phyloP scores from a whole-genome alignment of 2,329 filamentous ascomycete genomes.

The Cytospora schulzeri region DNA sequence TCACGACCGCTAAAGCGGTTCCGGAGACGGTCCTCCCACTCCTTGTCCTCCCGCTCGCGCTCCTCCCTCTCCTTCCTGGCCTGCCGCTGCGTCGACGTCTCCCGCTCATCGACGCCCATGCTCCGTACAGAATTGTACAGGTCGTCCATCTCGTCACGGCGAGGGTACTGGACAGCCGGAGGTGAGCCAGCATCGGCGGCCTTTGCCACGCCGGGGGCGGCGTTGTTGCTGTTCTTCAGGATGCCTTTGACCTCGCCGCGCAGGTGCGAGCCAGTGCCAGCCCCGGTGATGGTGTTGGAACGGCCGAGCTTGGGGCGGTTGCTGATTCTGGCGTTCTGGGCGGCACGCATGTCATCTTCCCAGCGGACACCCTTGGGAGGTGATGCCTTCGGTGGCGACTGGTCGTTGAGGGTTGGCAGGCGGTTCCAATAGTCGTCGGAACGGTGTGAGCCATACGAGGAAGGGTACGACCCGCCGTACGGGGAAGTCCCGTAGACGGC shows the following conservation, averaged over 20 bases:
- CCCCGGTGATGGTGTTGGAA: constrained; percentile 22
- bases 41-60: constrained; percentile 14
- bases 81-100: constrained; percentile 19
- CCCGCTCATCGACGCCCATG: constrained; percentile 22
- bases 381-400: constrained; percentile 13
- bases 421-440: constrained; percentile 14
- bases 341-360: constrained; percentile 25
- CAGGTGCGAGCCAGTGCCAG: constrained; percentile 19
- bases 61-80: constrained; percentile 16
- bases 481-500: constrained; percentile 26
- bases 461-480: constrained; percentile 14
- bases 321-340: constrained; percentile 25
- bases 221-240: constrained; percentile 17
- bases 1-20: constrained; percentile 19
- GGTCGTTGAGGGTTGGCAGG: constrained; percentile 1
- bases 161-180: constrained; percentile 20
- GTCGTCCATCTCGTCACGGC: constrained; percentile 19
- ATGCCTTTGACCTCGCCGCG: constrained; percentile 26
- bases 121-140: constrained; percentile 22
- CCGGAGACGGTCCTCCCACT: constrained; percentile 20
- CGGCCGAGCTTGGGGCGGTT: constrained; percentile 21
- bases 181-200: not conserved
- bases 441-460: constrained; percentile 18
- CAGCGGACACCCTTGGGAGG: constrained; percentile 26
- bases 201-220: not conserved